phyloP scores from a whole-genome alignment of 164 flowering plant species.

The Annona cherimola region DNA sequence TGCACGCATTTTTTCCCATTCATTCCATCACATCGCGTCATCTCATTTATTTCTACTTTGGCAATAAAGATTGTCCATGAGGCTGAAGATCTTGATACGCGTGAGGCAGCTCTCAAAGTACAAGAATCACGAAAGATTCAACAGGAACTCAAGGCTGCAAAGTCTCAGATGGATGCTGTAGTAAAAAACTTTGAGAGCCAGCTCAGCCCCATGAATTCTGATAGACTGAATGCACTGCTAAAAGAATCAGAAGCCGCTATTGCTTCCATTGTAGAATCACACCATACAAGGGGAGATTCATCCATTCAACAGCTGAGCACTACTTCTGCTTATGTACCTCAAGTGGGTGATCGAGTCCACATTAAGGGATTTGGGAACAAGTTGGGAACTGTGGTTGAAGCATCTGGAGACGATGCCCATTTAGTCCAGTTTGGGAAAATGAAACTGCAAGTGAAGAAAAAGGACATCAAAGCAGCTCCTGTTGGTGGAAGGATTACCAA shows the following conservation, averaged over 20 bases:
- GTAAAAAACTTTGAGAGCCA: conserved; percentile 53
- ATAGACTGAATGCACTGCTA: conserved; percentile 43
- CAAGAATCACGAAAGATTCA: conserved; percentile 43
- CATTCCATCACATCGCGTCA: neutral
- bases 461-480: conserved; percentile 36
- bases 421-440: conserved; percentile 76
- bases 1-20: neutral
- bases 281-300: conserved; percentile 17
- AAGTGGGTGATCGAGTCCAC: conserved; percentile 66
- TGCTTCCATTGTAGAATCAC: conserved; percentile 54
- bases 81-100: conserved; percentile 66
- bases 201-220: conserved; percentile 33
- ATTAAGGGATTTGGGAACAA: conserved; percentile 62
- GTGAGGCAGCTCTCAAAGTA: conserved; percentile 56
- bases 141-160: conserved; percentile 44
- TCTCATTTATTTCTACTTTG: neutral
- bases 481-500: conserved; percentile 19
- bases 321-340: conserved; percentile 34
- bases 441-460: conserved; percentile 50
- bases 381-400: conserved; percentile 72
- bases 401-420: conserved; percentile 54
- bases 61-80: conserved; percentile 54
- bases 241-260: conserved; percentile 63
- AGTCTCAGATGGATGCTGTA: conserved; percentile 49
- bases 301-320: conserved; percentile 17